Conservation (phyloP, 495 filamentous ascomycete species). For the Annulohypoxylon bovei region DNA sequence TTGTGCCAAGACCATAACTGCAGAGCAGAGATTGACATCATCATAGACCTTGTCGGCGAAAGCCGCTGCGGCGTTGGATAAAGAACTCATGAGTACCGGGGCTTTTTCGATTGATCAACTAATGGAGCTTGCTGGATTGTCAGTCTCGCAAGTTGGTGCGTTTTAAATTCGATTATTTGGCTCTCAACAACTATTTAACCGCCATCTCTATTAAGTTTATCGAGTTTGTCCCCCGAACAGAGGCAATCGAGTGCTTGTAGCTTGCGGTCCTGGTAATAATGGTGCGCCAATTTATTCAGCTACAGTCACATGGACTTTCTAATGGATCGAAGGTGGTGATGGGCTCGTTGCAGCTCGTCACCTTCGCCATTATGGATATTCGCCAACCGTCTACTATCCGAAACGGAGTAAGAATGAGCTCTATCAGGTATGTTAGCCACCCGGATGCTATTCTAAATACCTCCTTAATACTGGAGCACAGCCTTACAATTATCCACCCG, state of each 20-base stretch:
- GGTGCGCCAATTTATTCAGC: constrained; percentile 61
- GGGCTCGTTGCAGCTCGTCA: constrained; percentile 95
- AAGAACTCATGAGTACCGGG: constrained; percentile 91
- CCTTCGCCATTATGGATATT: constrained; percentile 92
- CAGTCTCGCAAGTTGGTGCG: constrained; percentile 90
- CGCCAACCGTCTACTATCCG: constrained; percentile 90
- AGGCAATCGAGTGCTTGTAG: constrained; percentile 81
- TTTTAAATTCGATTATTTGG: neutral
- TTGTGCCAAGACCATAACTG: neutral
- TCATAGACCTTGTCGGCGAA: constrained; percentile 83
- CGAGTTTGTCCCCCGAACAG: constrained; percentile 78
- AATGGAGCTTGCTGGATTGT: constrained; percentile 95
- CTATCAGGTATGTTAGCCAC: constrained; percentile 70
- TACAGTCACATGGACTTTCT: constrained; percentile 39
- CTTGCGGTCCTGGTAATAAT: constrained; percentile 95
- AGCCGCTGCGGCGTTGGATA: constrained; percentile 86
- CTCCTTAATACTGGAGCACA: neutral
- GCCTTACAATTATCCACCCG: neutral
- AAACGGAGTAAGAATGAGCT: constrained; percentile 90
- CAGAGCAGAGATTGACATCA: constrained; percentile 31
- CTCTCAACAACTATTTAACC: constrained; percentile 2
- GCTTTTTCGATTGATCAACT: constrained; percentile 95
- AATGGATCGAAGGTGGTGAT: constrained; percentile 74
- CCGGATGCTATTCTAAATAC: constrained; percentile 1
- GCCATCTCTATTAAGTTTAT: constrained; percentile 67